Evolutionary conservation across 305 asterid genomes (phyloP), one percentile per base, ranked within the genome.

Genomic region (Fraxinus velutina): DNA sequence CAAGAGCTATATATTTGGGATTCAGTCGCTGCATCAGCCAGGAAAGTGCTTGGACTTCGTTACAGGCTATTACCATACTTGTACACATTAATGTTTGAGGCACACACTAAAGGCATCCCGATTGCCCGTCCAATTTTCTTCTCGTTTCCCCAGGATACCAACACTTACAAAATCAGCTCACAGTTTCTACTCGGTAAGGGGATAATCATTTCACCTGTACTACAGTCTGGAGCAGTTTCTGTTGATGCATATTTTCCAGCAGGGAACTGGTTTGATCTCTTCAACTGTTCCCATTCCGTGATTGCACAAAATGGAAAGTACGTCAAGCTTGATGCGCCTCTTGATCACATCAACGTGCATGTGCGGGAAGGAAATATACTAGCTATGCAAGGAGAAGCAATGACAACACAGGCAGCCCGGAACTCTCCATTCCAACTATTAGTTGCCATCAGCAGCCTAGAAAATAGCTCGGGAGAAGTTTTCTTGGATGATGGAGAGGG

Each of bases 1-100:
- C 98, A 94, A 83, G 98, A 94, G 84, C 91, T 93, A 2, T 94
- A 86, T 64, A 0, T 87, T 10, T 93, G 98, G 98, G 89, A 94
- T 32, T 93, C 98, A 1, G 98, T 94, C 12, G 93, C 98, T 5
- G 90, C 86, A 82, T 37, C 97, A n/a, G 96, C 98, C 30, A 83
- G 86, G 81, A 89, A 88, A 78, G 97, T 78, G 76, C 89, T 94
- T 34, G 93, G 91, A 4, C 93, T 94, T 50, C 94, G 98, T 36
- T 91, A 92, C 84, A 87, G 77, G 84, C 86, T 94, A 19, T 87
- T 93, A 27, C 97, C 98, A 5, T 89, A 93, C 87, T 86, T 92
- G 12, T 94, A 93, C 89, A 91, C 88, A 62, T 85, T 91, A 33
- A 93, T 92, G 97, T 89, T 86, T 33, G 89, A 94, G 86, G 88